These are phyloP conservation scores for Acanthamoeba sp. DNA, from an alignment of 208 protist genomes.

Conservation along the genomic window DNA sequence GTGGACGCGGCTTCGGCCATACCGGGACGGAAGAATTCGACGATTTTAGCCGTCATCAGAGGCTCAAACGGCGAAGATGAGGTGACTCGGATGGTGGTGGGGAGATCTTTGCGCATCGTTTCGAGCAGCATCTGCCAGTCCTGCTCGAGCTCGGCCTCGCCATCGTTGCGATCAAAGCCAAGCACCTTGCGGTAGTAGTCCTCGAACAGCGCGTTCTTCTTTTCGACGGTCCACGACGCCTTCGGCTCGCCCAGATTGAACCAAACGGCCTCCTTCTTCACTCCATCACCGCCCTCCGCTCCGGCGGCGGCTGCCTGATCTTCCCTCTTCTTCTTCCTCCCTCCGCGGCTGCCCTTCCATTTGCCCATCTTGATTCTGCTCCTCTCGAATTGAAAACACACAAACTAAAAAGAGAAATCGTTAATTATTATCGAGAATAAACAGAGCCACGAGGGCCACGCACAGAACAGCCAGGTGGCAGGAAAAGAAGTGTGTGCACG, in stretches of 20 bases:
- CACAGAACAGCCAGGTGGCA: too few species aligned
- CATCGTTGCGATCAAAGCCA: neutral
- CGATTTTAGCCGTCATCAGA: conserved; percentile 29
- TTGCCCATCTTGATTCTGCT: conserved; percentile 11
- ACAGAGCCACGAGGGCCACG: too few species aligned
- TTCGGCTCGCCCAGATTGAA: conserved; percentile 19
- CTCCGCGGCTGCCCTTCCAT: conserved; percentile 38
- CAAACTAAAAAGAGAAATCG: neutral
- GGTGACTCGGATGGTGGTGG: conserved; percentile 36
- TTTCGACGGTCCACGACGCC: neutral
- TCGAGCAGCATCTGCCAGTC: neutral
- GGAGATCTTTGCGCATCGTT: conserved; percentile 21
- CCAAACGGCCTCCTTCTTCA: neutral
- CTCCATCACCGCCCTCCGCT: neutral
- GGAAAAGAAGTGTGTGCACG: too few species aligned
- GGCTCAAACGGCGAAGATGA: conserved; percentile 35
- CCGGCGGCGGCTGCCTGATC: neutral
- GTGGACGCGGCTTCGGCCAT: neutral
- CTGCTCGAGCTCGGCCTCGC: neutral
- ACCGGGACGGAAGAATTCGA: neutral
- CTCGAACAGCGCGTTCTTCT: conserved; percentile 44
- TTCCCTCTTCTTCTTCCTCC: neutral
- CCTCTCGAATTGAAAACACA: neutral
- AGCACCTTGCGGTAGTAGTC: conserved; percentile 52
- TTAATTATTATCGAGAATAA: too few species aligned